These are phyloP conservation scores for Gymnopilus junonius DNA, from an alignment of 768 basidiomycete genomes.

Conservation along the genomic window DNA sequence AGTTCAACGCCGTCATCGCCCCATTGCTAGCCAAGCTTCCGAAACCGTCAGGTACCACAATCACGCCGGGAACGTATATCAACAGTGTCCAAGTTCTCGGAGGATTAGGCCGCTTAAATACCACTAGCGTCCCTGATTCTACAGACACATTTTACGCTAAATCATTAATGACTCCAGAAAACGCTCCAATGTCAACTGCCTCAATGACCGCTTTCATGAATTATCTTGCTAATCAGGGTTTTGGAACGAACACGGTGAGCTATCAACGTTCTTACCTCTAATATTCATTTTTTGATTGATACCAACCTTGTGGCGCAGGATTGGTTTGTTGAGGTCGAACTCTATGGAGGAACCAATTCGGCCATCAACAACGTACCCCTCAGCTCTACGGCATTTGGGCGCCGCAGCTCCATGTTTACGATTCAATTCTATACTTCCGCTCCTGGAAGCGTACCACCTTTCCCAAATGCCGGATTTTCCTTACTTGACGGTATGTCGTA, in stretches of 20 bases:
- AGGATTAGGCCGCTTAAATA: slow-evolving; percentile 28
- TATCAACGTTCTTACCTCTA: neutral
- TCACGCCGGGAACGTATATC: slow-evolving; percentile 34
- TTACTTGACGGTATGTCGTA: slow-evolving; percentile 44
- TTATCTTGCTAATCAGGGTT: slow-evolving; percentile 44
- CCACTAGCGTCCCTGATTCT: slow-evolving; percentile 24
- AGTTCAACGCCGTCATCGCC: slow-evolving; percentile 30
- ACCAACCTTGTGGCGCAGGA: slow-evolving; percentile 10
- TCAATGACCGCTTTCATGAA: slow-evolving; percentile 41
- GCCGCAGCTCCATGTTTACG: slow-evolving; percentile 47
- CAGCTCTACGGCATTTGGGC: slow-evolving; percentile 48
- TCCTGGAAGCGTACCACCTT: slow-evolving; percentile 38
- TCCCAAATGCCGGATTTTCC: slow-evolving; percentile 45
- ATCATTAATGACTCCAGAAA: slow-evolving; percentile 44
- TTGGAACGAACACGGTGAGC: slow-evolving; percentile 34
- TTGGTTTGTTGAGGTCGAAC: slow-evolving; percentile 40
- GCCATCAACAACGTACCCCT: slow-evolving; percentile 45
- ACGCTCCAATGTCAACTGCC: slow-evolving; percentile 32
- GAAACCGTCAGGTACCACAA: slow-evolving; percentile 17
- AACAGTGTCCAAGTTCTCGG: slow-evolving; percentile 34
- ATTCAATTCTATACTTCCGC: slow-evolving; percentile 57
- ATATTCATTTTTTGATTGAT: neutral
- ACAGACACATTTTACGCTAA: slow-evolving; percentile 51
- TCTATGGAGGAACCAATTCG: slow-evolving; percentile 50
- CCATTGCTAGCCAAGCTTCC: slow-evolving; percentile 36